These are phyloP conservation scores for Saitozyma podzolica DNA, from an alignment of 768 basidiomycete genomes.

Conservation along the genomic window DNA sequence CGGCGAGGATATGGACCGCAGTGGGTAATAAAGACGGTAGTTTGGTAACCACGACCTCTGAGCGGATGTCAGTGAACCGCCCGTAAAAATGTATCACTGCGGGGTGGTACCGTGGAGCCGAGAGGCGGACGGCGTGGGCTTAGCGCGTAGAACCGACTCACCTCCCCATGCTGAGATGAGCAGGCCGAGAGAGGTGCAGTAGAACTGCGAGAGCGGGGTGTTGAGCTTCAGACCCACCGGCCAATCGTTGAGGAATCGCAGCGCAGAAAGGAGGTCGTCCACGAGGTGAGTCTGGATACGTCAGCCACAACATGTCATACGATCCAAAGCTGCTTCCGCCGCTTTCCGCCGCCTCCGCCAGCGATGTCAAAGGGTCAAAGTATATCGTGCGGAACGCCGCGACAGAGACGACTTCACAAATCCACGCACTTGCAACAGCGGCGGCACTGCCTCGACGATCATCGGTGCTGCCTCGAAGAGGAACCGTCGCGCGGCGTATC, in stretches of 20 bases:
- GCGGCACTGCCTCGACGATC: constrained; percentile 56
- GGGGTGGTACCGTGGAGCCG: not conserved
- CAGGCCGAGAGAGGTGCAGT: constrained; percentile 69
- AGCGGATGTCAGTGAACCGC: not conserved
- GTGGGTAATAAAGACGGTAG: not conserved
- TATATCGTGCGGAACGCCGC: not conserved
- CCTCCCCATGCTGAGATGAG: constrained; percentile 71
- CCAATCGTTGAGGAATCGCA: constrained; percentile 91
- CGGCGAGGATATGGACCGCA: constrained; percentile 46
- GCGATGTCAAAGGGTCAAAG: not conserved
- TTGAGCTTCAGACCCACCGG: constrained; percentile 95
- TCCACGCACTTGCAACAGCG: constrained; percentile 54
- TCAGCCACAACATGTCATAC: too few species aligned
- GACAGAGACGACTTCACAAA: not conserved
- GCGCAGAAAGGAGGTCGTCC: constrained; percentile 57
- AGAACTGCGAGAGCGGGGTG: constrained; percentile 84
- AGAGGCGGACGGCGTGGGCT: not conserved
- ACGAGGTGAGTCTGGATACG: constrained; percentile 52
- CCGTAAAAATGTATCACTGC: not conserved
- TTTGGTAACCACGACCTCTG: constrained; percentile 2
- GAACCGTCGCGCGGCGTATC: constrained; percentile 69
- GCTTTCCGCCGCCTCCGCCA: too few species aligned
- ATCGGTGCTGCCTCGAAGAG: constrained; percentile 64
- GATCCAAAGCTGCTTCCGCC: too few species aligned
- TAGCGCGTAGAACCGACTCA: constrained; percentile 53